These are phyloP conservation scores for Xylaria castorea DNA, from an alignment of 495 filamentous ascomycete genomes.

Conservation along the genomic window DNA sequence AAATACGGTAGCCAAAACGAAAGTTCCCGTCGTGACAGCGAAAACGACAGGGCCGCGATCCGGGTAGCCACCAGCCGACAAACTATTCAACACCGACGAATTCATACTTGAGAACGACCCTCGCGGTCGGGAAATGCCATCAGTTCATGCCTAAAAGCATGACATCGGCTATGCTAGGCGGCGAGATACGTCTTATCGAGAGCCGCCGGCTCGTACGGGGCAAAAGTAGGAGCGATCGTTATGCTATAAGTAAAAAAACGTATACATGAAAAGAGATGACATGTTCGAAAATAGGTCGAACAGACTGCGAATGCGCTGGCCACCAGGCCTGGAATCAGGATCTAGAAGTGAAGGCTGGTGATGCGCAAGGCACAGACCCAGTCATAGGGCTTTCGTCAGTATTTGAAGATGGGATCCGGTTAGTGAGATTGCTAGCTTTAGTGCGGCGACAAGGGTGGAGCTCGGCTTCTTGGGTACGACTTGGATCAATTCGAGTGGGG, in stretches of 20 bases:
- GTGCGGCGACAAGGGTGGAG: slow-evolving; percentile 26
- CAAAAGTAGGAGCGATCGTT: not conserved
- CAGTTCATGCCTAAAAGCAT: slow-evolving; percentile 20
- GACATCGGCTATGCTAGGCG: slow-evolving; percentile 2
- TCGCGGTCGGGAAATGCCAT: slow-evolving; percentile 18
- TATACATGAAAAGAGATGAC: slow-evolving; percentile 3
- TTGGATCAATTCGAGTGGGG: slow-evolving; percentile 22
- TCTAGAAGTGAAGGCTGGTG: not conserved
- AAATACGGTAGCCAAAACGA: slow-evolving; percentile 71
- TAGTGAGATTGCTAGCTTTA: slow-evolving; percentile 21
- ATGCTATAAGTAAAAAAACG: slow-evolving; percentile 5
- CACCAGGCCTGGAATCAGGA: not conserved
- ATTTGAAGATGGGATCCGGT: slow-evolving; percentile 15
- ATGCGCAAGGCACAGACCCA: slow-evolving; percentile 15
- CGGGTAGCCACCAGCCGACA: slow-evolving; percentile 37
- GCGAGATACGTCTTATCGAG: not conserved
- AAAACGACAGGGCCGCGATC: slow-evolving; percentile 72
- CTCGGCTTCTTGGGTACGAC: slow-evolving; percentile 3
- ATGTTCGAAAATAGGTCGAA: slow-evolving; percentile 23
- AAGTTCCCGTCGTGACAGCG: slow-evolving; percentile 73
- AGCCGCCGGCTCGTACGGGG: slow-evolving; percentile 9
- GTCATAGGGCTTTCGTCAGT: slow-evolving; percentile 16
- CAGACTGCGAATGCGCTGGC: not conserved
- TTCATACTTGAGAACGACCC: slow-evolving; percentile 22
- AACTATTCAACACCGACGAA: slow-evolving; percentile 12